Base-by-base conservation (phyloP, 805 yeast genomes). In the Tetrapisispora fleetii region DNA sequence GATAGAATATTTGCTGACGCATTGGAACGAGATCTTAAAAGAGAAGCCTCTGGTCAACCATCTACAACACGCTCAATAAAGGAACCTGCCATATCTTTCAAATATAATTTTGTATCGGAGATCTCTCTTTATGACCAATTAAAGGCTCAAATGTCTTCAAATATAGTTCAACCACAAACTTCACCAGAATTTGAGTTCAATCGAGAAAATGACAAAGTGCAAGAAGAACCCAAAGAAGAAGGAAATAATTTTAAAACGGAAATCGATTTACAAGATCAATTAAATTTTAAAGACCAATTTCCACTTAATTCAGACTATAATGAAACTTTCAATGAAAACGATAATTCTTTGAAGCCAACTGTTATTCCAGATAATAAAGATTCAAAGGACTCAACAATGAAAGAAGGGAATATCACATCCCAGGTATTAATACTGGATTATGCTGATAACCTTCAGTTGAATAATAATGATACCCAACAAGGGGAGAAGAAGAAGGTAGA, bases 1-100 rank as follows among this genome's bases (percentile, higher is more conserved):
- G 96, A 90, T 61, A 81, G 84, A 61, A 71, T 91, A 40, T 90
- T 93, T 76, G 80, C 88, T 2, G 98, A 93, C 66, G 97, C 97
- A 0, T 68, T 93, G 41, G 97, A 90, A 63, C 74, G 98, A 57
- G 98, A 93, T 63, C 67, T 90, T 60, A 89, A 87, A 67, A 81
- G 85, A 56, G 96, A 90, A 62, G 63, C 70, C 47, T 57, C 72
- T 17, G 70, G 72, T 44, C 87, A 81, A 40, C 69, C 69, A 7
- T 76, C 93, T 2, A 83, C 96, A 0, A 86, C 97, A 0, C 72
- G 71, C 19, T 80, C 96, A 1, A 70, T 72, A 8, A 65, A 74
- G 38, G 95, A 88, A 56, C 96, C 97, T 0, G 86, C 97, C 0
- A 62, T 80, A 38, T 81, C 90, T 2, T 87, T 91, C 67, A 65